Evolutionary conservation across 1,139 yeast species (phyloP), one percentile per base, ranked within the genome.

Genomic region (Geotrichum aggregatum): DNA sequence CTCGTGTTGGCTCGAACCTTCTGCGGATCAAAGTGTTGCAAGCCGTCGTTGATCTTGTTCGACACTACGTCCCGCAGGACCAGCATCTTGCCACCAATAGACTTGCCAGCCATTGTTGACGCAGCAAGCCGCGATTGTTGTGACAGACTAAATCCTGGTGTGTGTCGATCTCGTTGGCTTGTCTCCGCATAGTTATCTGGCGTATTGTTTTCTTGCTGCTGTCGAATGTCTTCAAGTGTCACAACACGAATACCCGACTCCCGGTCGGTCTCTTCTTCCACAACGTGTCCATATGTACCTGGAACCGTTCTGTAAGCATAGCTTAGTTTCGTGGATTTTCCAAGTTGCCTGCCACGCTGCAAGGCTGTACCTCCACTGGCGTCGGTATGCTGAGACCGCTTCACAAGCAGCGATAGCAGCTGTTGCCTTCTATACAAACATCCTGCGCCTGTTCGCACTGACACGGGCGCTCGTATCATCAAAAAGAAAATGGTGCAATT

Each of bases 1-100:
- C 67, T 63, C 3, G 66, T 61, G 19, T 58, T 54, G 18, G 55
- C 56, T 28, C 68, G 54, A 45, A 66, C 58, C 14, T 59, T 57
- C n/a, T 60, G 64, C 1, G 68, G 68, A 13, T 53, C 46, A 52
- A 56, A 55, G 33, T 44, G 43, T 21, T 61, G 57, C 24, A 58
- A 40, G 4, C 49, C 55, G 13, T 59, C 55, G 26, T 60, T 57
- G 42, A 64, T 53, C 13, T 55, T 56, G 3, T 56, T 43, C 18
- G 62, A 49, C 3, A 65, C 44, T 6, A 43, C 50, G 1, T 50
- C 43, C 0, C 66, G 66, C 51, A 57, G 47, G 5, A 49, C 44
- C 36, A 54, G 50, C 46, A 52, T 35, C 18, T 45, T 46, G 30
- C 45, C 38, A 10, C 53, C 52, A 4, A 38, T 28, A 11, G 54